phyloP scores from a whole-genome alignment of 371 early-diverging fungal species.

The Zychaea mexicana region DNA sequence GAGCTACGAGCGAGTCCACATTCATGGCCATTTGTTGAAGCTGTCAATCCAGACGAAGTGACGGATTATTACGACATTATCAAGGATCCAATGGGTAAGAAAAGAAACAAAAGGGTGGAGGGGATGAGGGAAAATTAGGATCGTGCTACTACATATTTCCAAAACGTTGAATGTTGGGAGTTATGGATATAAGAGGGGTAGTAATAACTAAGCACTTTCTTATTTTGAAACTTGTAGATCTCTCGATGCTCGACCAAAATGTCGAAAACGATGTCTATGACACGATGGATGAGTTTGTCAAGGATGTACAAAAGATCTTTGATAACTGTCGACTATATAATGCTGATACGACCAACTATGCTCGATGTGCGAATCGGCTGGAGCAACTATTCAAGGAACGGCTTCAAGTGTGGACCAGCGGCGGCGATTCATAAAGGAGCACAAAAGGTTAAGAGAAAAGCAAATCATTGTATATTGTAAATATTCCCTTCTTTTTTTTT shows the following conservation, averaged over 20 bases:
- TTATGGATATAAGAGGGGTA: too few relatives aligned
- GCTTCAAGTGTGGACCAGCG: conserved; percentile 22
- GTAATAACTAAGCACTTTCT: too few relatives aligned
- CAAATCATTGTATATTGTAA: background rate
- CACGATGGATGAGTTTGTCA: conserved; percentile 42
- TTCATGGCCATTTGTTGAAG: conserved; percentile 98
- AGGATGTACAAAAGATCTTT: conserved; percentile 57
- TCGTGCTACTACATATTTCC: background rate
- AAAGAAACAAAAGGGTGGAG: background rate
- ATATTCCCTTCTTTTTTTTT: too few relatives aligned
- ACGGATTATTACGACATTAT: conserved; percentile 97
- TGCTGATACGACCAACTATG: conserved; percentile 62
- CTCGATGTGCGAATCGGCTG: conserved; percentile 60
- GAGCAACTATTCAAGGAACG: conserved; percentile 54
- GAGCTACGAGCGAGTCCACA: conserved; percentile 79
- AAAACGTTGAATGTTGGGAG: too few relatives aligned
- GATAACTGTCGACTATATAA: conserved; percentile 72
- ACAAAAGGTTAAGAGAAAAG: background rate
- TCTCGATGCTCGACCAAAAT: conserved; percentile 61
- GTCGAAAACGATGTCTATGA: conserved; percentile 51
- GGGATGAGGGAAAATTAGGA: background rate
- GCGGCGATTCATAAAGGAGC: conserved; percentile 8
- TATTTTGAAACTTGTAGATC: conserved; percentile 39
- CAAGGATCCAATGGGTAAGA: conserved; percentile 97
- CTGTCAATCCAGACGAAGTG: conserved; percentile 92